Base-by-base conservation (phyloP, 495 filamentous ascomycete species). In the Trichoderma asperelloides region DNA sequence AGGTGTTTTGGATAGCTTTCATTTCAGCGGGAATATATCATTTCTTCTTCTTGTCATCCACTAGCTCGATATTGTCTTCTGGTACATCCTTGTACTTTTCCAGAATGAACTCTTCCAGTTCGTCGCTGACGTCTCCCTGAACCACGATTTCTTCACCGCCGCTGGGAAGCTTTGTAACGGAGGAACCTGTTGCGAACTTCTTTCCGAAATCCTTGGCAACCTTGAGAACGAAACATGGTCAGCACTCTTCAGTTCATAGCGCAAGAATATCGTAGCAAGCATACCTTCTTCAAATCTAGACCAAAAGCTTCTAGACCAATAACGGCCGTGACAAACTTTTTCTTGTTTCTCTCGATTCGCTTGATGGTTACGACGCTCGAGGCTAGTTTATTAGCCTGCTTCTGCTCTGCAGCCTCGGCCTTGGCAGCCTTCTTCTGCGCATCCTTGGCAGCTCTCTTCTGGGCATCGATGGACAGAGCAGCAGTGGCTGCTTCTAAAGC, bases 71-170 rank as follows among this genome's bases (percentile, higher is more conserved):
- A 78, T 98, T 97, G 73, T 92, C 91, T 75, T 95, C 91, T 6
- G 95, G 93, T 63, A 98, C 88, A 47, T 87, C 84, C 71, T 86
- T 86, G 74, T 96, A 93, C 70, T 88, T 87, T 74, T 97, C 93
- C 69, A 89, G 75, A 67, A 99, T 75, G 80, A 91, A 97, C 70
- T 98, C 96, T 71, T 89, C 85, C 66, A 99, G 89, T 76, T 98
- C 95, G 74, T 93, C 93, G 76, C 92, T 96, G 70, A 97, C 87
- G 78, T 99, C 95, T 16, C 95, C 95, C 77, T 99, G 95, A 49
- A 99, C 93, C 40, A 96, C 94, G 74, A 99, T 97, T 81, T 98
- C 95, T 77, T 98, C 95, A 13, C 88, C 88, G 2, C 93, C 94
- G 62, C 86, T 88, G 27, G 91, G 85, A 9, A 88, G 84, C 79